Percentiles rank a stretch among this genome's conserved stretches.
Evolutionary conservation across 176 grass and related monocot genomes (phyloP).

Genomic region (Rhipidocladum racemiflorum): DNA sequence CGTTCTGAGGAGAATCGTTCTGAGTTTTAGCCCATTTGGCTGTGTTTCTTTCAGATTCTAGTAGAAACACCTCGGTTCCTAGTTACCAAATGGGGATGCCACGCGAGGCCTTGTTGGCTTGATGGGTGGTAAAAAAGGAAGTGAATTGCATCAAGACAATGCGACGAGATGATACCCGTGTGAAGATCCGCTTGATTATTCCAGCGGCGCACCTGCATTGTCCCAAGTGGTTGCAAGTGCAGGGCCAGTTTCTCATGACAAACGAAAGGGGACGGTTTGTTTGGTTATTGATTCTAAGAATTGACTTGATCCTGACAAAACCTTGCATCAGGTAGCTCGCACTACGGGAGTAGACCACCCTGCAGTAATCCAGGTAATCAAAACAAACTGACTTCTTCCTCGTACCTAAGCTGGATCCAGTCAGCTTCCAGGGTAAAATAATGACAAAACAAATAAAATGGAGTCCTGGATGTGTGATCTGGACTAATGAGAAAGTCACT

Average conservation of each 20-base stretch:
- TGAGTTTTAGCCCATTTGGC: too few species aligned
- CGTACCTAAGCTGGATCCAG: slow-evolving; percentile 3
- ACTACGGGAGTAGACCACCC: neutral
- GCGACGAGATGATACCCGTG: neutral
- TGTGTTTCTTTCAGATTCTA: too few species aligned
- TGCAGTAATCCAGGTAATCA: neutral
- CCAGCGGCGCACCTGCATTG: neutral
- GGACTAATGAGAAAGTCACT: neutral
- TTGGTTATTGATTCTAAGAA: neutral
- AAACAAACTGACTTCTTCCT: neutral
- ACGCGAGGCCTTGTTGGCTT: slow-evolving; percentile 10
- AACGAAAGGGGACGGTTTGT: neutral
- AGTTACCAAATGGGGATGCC: too few species aligned
- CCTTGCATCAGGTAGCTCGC: neutral
- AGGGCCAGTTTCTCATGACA: neutral
- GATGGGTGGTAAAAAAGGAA: slow-evolving; percentile 2
- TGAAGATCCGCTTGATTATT: neutral
- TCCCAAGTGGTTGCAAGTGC: neutral
- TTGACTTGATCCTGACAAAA: neutral
- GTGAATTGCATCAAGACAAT: neutral
- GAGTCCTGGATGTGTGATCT: neutral
- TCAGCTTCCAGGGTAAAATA: neutral
- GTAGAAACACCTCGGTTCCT: too few species aligned
- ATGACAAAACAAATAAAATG: neutral
- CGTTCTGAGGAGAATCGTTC: too few species aligned